These are phyloP conservation scores for Pochonia chlamydosporia DNA, from an alignment of 2,329 filamentous ascomycete genomes.

Conservation along the genomic window DNA sequence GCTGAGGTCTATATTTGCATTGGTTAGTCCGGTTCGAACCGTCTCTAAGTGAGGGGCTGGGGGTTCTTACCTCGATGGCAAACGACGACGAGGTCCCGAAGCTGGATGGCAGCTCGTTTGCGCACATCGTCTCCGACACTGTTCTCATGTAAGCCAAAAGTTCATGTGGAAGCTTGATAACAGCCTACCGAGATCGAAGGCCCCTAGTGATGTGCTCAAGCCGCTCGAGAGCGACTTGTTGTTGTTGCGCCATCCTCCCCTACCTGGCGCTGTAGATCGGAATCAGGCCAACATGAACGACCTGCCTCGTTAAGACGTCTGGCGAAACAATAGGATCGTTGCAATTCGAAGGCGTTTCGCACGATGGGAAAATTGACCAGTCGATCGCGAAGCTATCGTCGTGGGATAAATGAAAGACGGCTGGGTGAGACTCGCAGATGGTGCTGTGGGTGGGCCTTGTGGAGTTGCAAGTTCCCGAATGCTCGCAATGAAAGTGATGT, in stretches of 20 bases:
- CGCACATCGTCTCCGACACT: slow-evolving; percentile 42
- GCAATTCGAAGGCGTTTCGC: not conserved
- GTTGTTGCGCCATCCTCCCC: slow-evolving; percentile 37
- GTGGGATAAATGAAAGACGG: not conserved
- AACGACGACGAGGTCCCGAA: slow-evolving; percentile 48
- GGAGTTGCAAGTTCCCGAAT: not conserved
- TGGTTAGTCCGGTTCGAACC: slow-evolving; percentile 4
- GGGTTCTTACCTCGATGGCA: slow-evolving; percentile 46
- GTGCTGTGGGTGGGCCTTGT: not conserved
- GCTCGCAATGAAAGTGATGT: too few species aligned
- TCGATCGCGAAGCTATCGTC: not conserved
- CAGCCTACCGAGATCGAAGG: slow-evolving; percentile 47
- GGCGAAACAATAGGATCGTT: not conserved
- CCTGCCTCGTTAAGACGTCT: not conserved
- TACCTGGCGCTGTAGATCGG: slow-evolving; percentile 16
- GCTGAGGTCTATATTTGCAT: slow-evolving; percentile 55
- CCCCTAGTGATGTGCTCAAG: slow-evolving; percentile 50
- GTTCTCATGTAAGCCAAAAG: slow-evolving; percentile 11
- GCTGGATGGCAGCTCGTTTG: slow-evolving; percentile 46
- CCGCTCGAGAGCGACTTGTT: slow-evolving; percentile 48
- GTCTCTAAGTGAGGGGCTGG: not conserved
- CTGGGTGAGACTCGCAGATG: not conserved
- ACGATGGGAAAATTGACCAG: not conserved
- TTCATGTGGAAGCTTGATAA: not conserved
- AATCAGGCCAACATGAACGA: slow-evolving; percentile 24